Base-by-base conservation (phyloP, 306 rosid species). In the Prinsepia uniflora region DNA sequence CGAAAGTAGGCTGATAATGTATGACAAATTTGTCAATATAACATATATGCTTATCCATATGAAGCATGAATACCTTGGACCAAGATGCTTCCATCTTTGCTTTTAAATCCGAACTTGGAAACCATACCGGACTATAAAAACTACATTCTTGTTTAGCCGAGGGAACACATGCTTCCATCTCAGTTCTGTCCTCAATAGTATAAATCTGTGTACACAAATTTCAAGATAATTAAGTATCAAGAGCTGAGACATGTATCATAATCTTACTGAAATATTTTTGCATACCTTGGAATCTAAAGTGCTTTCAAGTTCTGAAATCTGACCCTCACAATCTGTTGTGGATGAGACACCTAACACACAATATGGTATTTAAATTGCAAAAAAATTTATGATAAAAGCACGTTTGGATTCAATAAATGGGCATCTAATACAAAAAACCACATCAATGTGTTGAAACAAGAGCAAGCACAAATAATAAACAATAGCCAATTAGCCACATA, bases 271-370 rank as follows among this genome's bases (percentile, higher is more conserved):
- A 7, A 62, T 63, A 63, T 48, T 19, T 30, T 24, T 56, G 15
- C 4, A 49, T 83, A 87, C 98, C 96, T 78, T 82, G 5, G 95
- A 86, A 72, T 90, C 97, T 87, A 94, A 67, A 79, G 78, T 80
- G 65, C 70, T 79, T 83, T 94, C 98, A 65, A 94, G 97, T 47
- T 87, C 90, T 42, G 82, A 82, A 76, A 90, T 84, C 74, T 94
- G 98, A 76, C 71, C 79, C 82, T 87, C 84, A 57, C 96, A 94
- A 61, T 86, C 89, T 61, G 24, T 40, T 49, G 85, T 8, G 74
- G 95, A 89, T 54, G 92, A 87, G 78, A 84, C 89, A 74, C 98
- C 98, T 87, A 78, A 61, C 57, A 52, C 65, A 57, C 62, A 69
- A 68, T 58, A 54, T 69, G 54, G 68, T 20, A 67, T n/a, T 48